phyloP scores from a whole-genome alignment of 164 flowering plant genomes.

The Liriodendron chinense region DNA sequence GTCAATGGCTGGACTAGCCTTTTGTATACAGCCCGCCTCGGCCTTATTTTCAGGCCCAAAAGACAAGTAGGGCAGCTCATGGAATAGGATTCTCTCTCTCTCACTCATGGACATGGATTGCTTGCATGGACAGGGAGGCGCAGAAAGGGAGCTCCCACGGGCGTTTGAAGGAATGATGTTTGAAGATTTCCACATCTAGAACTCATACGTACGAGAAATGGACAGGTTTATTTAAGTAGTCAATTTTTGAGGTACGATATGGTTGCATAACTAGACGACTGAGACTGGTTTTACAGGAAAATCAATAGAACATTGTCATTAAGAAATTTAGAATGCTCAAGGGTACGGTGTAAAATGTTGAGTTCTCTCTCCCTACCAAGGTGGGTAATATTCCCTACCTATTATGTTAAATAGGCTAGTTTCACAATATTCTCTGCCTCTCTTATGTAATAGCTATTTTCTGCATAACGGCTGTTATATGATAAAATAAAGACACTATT shows the following conservation, averaged over 20 bases:
- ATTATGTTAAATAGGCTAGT: too few species aligned
- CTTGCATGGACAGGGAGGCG: constrained; percentile 16
- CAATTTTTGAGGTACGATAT: neutral
- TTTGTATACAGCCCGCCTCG: too few species aligned
- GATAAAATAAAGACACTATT: too few species aligned
- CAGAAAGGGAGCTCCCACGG: constrained; percentile 8
- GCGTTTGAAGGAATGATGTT: neutral
- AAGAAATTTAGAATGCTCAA: neutral
- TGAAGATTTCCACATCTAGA: neutral
- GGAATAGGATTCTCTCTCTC: neutral
- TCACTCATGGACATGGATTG: neutral
- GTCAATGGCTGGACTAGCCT: neutral
- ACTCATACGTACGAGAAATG: neutral
- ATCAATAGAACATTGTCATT: neutral
- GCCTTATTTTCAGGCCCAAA: too few species aligned
- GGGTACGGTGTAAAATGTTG: neutral
- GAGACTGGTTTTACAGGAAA: neutral
- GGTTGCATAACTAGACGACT: neutral
- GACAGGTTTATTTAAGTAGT: neutral
- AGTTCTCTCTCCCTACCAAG: neutral
- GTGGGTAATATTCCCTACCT: too few species aligned
- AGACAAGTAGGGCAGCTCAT: neutral
- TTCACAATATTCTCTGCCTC: too few species aligned
- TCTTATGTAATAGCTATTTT: too few species aligned
- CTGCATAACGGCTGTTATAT: too few species aligned